A percentile compares a stretch with the other conserved stretches of the same genome.
Conservation (phyloP, 805 yeast genomes). For the Candida namnaoensis region DNA sequence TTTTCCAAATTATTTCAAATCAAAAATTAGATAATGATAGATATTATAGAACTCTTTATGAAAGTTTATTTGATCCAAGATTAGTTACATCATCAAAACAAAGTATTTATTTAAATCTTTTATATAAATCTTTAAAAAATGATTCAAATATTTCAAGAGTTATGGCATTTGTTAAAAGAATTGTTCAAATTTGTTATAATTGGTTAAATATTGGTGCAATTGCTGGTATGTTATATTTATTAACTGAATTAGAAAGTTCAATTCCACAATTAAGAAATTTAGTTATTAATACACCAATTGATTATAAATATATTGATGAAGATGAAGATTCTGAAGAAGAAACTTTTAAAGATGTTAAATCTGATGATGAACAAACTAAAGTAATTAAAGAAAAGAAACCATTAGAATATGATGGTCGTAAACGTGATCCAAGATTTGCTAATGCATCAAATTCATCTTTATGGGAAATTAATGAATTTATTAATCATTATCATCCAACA, state of each 20-base stretch:
- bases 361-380: conserved; percentile 17
- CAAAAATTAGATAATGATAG: conserved; percentile 55
- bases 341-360: conserved; percentile 22
- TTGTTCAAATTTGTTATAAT: conserved; percentile 73
- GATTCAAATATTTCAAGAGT: conserved; percentile 59
- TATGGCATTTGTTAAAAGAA: conserved; percentile 84
- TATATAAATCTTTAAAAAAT: conserved; percentile 73
- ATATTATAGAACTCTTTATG: conserved; percentile 83
- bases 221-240: conserved; percentile 70
- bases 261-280: conserved; percentile 63
- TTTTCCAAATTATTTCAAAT: conserved; percentile 66
- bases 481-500: conserved; percentile 87
- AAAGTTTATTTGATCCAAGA: conserved; percentile 79
- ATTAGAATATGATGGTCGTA: conserved; percentile 63
- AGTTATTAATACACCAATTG: conserved; percentile 43
- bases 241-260: conserved; percentile 57
- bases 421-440: conserved; percentile 91
- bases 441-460: conserved; percentile 72
- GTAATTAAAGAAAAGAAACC: conserved; percentile 6
- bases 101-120: conserved; percentile 79
- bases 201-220: conserved; percentile 88
- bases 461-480: conserved; percentile 78
- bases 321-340: conserved; percentile 31
- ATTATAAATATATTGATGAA: conserved; percentile 39
- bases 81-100: conserved; percentile 84